phyloP scores from a whole-genome alignment of 768 basidiomycete species.

The Boletus subcaerulescens region DNA sequence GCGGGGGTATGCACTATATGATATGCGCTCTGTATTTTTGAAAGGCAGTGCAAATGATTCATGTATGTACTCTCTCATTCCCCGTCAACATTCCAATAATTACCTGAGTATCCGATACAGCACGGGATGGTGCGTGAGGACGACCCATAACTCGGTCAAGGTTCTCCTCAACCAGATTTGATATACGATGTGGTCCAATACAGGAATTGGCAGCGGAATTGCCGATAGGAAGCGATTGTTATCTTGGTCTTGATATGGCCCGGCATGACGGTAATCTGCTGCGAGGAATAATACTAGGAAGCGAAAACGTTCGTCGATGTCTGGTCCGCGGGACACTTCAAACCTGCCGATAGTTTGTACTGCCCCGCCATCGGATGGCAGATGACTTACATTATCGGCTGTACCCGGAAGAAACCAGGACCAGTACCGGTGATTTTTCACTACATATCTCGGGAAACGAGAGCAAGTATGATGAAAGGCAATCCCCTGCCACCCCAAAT shows the following conservation, averaged over 20 bases:
- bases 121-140: neutral
- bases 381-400: no score
- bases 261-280: neutral
- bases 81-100: no score
- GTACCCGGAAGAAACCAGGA: no score
- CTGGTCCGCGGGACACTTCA: no score
- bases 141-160: neutral
- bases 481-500: conserved; percentile 20
- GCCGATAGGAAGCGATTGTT: neutral
- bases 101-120: neutral
- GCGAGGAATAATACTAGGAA: no score
- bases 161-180: neutral
- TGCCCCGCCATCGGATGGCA: no score
- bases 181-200: neutral
- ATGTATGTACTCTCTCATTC: neutral
- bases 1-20: neutral
- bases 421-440: no score
- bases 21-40: neutral
- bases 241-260: neutral
- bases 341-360: no score
- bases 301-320: no score
- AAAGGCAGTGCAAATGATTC: neutral
- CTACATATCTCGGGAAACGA: neutral
- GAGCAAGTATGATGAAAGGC: conserved; percentile 1
- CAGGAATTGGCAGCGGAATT: neutral